Evolutionary conservation across 768 basidiomycete genomes (phyloP), one percentile per base, ranked within the genome.

Genomic region (Tephrocybe rancida): DNA sequence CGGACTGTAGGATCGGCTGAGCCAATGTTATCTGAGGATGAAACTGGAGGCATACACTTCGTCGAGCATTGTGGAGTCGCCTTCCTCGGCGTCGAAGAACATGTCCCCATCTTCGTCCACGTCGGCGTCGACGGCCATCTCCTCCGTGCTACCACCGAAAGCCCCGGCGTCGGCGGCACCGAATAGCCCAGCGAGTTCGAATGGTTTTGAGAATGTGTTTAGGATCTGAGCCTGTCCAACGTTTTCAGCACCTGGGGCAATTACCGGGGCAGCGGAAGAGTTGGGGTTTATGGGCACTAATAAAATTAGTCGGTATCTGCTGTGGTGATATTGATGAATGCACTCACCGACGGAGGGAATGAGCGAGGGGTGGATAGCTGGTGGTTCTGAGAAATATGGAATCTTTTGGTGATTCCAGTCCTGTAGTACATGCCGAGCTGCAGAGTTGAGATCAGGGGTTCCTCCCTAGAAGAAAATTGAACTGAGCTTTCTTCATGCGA

Each of bases 371-470:
- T 95, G 92, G 2, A 91, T 67, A 7, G 75, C 64, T 0, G 96
- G 95, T 8, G 95, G 93, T 1, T 74, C 67, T 3, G 93, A 91
- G 72, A 80, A 91, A 72, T 92, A 98, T 0, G 92, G 89, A 10
- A 98, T 96, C 65, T 93, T 96, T 67, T 97, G 94, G 52, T 92
- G 85, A 63, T 98, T 98, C 95, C 96, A 99, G 66, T 99, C 95
- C 44, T 77, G 82, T 1, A 98, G 70, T 21, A 98, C 80, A 13
- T 88, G 84, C 27, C 92, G 86, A 0, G 95, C 93, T 0, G 93
- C 82, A 5, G 88, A 77, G 38, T 87, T 83, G 27, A 95, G 68
- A 68, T 98, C 94, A 1, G 96, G 95, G 0, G 93, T 88, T 44
- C 96, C 96, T 26, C 95, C 95, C 89, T 92, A 58, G 14, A 37